Base-by-base conservation (phyloP, 352 stramenopile genomes). In the Pythium plurisporium region DNA sequence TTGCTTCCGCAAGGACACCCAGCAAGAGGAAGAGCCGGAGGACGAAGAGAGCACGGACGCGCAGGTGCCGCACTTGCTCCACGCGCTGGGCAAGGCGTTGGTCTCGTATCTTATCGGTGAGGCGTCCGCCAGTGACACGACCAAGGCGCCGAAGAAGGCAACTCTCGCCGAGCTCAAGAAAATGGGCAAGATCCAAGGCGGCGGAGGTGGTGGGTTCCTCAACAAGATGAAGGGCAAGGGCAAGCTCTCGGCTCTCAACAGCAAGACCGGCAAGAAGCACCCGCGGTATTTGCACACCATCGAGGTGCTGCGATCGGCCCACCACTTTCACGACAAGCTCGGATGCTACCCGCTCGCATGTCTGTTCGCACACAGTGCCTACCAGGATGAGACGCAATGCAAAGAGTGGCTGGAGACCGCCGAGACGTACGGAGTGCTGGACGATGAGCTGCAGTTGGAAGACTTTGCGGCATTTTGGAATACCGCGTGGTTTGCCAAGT, bases 271-370 rank as follows among this genome's bases (percentile, higher is more conserved):
- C 29, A 68, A 62, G 47, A 67, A 56, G 34, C 57, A 60, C 41
- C 45, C 49, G 4, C 72, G 62, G 5, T 87, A 78, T 15, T 59
- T 62, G 1, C 77, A 85, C 27, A 72, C 82, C 3, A 69, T 92
- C 34, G 69, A 90, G 29, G 69, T 89, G 30, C 62, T 94, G 11
- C 74, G 73, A 0, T 75, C 73, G 11, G 81, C 83, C 5, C 83
- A 94, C 57, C 81, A 91, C 50, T 86, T 91, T 31, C 81, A 94
- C 61, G 83, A 94, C 67, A 85, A 88, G 59, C 74, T 94, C 17
- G 83, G 83, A 0, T 82, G 79, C 47, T 94, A 94, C 56, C 74
- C 79, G 38, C 67, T 94, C 9, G 79, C 83, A 8, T 78, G 67
- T 55, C 55, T 91, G 43, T 91, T 87, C 54, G 83, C 83, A 5